Evolutionary conservation across 257 asterid species (phyloP).

Genomic region (Solanum chaucha): DNA sequence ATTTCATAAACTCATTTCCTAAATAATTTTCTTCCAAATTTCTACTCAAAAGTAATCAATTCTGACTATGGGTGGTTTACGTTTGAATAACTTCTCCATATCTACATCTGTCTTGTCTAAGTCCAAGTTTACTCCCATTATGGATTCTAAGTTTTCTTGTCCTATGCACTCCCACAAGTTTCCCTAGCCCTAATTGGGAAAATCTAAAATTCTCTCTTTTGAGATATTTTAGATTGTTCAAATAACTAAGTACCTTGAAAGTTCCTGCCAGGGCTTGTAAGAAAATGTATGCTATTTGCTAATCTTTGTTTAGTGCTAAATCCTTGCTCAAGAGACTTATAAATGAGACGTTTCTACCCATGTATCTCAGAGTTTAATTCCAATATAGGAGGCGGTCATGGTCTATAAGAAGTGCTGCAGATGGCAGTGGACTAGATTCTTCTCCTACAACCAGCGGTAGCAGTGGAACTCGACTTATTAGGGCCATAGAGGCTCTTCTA

Average conservation of each 20-base stretch:
- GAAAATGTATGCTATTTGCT: not conserved
- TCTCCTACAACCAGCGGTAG: slow-evolving; percentile 27
- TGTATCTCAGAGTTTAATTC: not conserved
- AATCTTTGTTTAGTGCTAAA: not conserved
- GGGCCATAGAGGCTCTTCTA: slow-evolving; percentile 49
- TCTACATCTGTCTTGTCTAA: not conserved
- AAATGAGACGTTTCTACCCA: not conserved
- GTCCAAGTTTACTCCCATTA: not conserved
- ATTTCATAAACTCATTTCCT: not conserved
- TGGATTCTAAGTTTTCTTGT: not conserved
- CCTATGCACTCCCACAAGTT: not conserved
- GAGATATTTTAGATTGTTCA: not conserved
- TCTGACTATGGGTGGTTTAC: not conserved
- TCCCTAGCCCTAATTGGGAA: not conserved
- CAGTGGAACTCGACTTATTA: slow-evolving; percentile 62
- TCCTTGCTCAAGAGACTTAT: not conserved
- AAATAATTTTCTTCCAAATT: not conserved
- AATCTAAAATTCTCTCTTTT: not conserved
- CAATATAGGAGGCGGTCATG: slow-evolving; percentile 37
- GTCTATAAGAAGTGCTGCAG: slow-evolving; percentile 64
- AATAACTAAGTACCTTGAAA: not conserved
- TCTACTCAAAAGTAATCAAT: not conserved
- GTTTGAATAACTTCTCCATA: not conserved
- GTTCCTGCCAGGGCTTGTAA: not conserved
- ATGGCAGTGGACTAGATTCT: slow-evolving; percentile 38